Base-by-base conservation (phyloP, 2,329 filamentous ascomycete genomes). In the Trichoderma cornu-damae region DNA sequence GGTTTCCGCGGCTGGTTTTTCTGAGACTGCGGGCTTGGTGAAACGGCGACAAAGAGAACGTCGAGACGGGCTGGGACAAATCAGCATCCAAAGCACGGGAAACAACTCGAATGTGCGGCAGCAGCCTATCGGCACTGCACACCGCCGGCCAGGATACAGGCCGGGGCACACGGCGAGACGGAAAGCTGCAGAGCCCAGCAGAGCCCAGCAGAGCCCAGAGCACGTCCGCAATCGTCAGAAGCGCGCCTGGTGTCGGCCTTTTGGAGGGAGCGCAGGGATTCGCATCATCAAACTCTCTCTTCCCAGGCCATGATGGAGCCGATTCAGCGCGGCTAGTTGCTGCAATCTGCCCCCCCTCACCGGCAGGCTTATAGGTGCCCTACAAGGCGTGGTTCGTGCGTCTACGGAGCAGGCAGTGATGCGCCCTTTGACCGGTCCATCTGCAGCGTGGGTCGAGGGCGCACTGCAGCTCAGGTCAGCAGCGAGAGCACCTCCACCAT, bases 41-140 rank as follows among this genome's bases (percentile, higher is more conserved):
- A 57, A 57, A 57, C 47, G 18, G 18, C 12, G 34, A 34, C 18
- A n/a, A n/a, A n/a, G n/a, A n/a, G 34, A 26, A 40, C 54, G 43
- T 43, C 8, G 51, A 55, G 51, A 55, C 47, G 51, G 47, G 40
- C 40, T 38, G 51, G 51, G 51, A 46, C 6, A 55, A 55, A 55
- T 55, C 51, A 55, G 51, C 28, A 30, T 28, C 16, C 40, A 44
- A 32, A 30, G 16, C 37, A 32, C 24, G 20, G 37, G 37, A 52
- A 22, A 32, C 26, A 34, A 18, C 5, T 11, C 12, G 16, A 30
- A 24, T 18, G 49, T n/a, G n/a, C n/a, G 44, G 2, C 30, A 22
- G 12, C 9, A 24, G 38, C 9, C 9, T 9, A 12, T 14, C 7
- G 37, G 49, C 49, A 52, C 28, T 26, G 49, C 37, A 8, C 40